These are phyloP conservation scores for Davidsoniella virescens DNA, from an alignment of 2,329 filamentous ascomycete species.

Conservation along the genomic window DNA sequence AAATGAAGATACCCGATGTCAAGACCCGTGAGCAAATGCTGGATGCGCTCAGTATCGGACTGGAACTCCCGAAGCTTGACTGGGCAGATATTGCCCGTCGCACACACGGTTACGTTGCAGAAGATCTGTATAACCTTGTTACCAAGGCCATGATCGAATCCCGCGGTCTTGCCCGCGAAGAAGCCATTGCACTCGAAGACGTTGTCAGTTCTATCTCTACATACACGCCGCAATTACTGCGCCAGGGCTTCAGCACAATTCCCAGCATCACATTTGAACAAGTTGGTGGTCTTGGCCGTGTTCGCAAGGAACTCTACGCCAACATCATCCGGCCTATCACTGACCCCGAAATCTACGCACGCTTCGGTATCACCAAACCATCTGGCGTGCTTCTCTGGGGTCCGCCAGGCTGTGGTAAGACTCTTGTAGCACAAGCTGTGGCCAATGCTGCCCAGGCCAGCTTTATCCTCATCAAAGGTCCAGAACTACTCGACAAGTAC, in stretches of 20 bases:
- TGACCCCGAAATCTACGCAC: slow-evolving; percentile 58
- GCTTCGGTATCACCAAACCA: slow-evolving; percentile 63
- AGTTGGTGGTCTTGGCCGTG: slow-evolving; percentile 67
- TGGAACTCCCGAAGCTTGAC: slow-evolving; percentile 50
- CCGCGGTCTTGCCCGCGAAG: neutral
- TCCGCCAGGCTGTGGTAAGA: slow-evolving; percentile 92
- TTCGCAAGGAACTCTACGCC: slow-evolving; percentile 65
- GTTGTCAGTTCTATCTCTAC: slow-evolving; percentile 60
- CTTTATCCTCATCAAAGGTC: slow-evolving; percentile 95
- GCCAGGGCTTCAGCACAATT: slow-evolving; percentile 88
- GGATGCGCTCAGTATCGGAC: slow-evolving; percentile 50
- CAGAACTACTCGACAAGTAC: slow-evolving; percentile 92
- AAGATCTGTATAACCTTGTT: slow-evolving; percentile 59
- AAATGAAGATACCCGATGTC: slow-evolving; percentile 75
- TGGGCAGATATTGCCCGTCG: slow-evolving; percentile 59
- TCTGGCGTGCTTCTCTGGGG: slow-evolving; percentile 91
- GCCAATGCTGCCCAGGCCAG: slow-evolving; percentile 92
- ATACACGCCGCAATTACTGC: slow-evolving; percentile 46
- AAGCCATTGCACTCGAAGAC: slow-evolving; percentile 26
- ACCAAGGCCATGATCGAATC: slow-evolving; percentile 22
- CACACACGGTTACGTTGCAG: slow-evolving; percentile 86
- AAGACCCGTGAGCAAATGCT: slow-evolving; percentile 63
- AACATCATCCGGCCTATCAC: slow-evolving; percentile 86
- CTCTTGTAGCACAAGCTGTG: slow-evolving; percentile 85
- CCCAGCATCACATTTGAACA: slow-evolving; percentile 87